Base-by-base conservation (phyloP, 352 stramenopile genomes). In the Globisporangium okanoganense region DNA sequence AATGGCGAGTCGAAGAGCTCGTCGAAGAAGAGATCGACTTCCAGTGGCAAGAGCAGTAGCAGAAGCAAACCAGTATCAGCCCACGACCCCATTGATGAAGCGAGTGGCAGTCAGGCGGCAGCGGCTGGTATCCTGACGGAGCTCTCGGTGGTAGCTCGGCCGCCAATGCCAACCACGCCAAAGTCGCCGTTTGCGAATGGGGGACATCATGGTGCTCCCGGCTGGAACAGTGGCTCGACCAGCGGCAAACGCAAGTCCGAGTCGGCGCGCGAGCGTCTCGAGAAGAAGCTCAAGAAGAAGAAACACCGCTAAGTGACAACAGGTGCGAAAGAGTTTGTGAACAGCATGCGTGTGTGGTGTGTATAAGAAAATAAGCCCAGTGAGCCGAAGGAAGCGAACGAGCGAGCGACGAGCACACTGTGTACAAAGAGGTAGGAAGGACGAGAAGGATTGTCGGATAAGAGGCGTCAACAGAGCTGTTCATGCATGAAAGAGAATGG, bases 221-320 rank as follows among this genome's bases (percentile, higher is more conserved):
- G 22, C 64, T 41, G 29, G 49, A 58, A 59, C 24, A 74, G 64
- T 66, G 64, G 59, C 7, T 54, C 67, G 27, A 69, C 60, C 38
- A 62, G 47, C 22, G 56, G 67, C 18, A 93, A 92, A 62, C 76
- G 83, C 52, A 90, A 82, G 63, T 69, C 74, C 4, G 65, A 67
- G 16, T 90, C 81, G 14, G 82, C 76, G 6, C 80, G 84, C 18
- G 82, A 88, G 56, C 82, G 84, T 1, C 61, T 94, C 56, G 79
- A 78, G 51, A 94, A 94, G 57, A 94, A 94, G 61, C 75, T 94
- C 35, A 94, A 90, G 70, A 84, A 84, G 35, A 85, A 74, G 56
- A 88, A 88, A 56, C 61, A 71, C 31, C 72, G 71, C 40, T 82
- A 5, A 49, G 43, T 20, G 43, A 49, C n/a, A n/a, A n/a, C n/a